Conservation (phyloP, 345 rosid genomes). For the Salix brachista region DNA sequence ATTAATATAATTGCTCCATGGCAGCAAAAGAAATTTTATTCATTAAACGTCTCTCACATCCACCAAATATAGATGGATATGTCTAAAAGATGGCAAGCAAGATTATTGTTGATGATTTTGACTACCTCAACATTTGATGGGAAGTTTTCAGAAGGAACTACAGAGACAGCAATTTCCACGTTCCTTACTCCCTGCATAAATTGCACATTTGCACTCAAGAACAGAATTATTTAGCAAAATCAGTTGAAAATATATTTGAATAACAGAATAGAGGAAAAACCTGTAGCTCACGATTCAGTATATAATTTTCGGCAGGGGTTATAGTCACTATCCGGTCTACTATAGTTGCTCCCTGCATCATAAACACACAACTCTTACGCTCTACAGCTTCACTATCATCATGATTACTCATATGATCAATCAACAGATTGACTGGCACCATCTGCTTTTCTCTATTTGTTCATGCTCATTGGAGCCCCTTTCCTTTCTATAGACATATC, state of each 20-base stretch:
- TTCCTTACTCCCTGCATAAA: slow-evolving; percentile 56
- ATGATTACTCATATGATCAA: neutral
- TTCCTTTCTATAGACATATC: neutral
- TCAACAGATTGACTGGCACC: too few relatives aligned
- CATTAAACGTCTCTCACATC: neutral
- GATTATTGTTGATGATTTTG: slow-evolving; percentile 4
- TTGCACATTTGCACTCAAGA: slow-evolving; percentile 14
- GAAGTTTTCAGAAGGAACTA: slow-evolving; percentile 28
- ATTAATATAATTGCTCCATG: neutral
- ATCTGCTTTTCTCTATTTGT: too few relatives aligned
- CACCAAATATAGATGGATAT: neutral
- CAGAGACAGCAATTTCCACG: slow-evolving; percentile 38
- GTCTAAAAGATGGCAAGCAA: neutral
- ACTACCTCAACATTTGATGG: slow-evolving; percentile 48
- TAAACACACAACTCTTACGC: neutral
- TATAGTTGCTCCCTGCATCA: slow-evolving; percentile 82
- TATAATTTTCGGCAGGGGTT: slow-evolving; percentile 60
- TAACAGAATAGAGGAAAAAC: slow-evolving; percentile 29
- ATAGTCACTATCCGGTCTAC: slow-evolving; percentile 77
- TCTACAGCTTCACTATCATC: neutral
- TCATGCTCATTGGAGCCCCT: neutral
- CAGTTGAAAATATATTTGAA: slow-evolving; percentile 12
- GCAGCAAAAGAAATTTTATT: neutral
- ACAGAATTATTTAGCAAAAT: slow-evolving; percentile 4
- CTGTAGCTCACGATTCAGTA: slow-evolving; percentile 41